Percentiles rank a stretch among this genome's conserved stretches.
phyloP scores from a whole-genome alignment of 2,329 filamentous ascomycete species.

The Aspergillus versicolor region DNA sequence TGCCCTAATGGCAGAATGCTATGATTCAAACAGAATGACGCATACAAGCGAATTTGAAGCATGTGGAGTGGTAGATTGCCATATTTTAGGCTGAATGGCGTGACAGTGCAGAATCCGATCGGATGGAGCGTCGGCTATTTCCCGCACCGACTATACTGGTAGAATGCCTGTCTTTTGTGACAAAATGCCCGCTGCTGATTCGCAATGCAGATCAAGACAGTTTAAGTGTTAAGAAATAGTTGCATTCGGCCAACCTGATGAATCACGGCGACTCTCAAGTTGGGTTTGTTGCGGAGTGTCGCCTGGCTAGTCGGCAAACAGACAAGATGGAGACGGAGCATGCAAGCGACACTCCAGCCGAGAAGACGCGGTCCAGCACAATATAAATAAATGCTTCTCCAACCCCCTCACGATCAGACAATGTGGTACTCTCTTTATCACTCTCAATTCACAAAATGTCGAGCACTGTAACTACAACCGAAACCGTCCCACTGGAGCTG shows the following conservation, averaged over 20 bases:
- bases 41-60: not conserved
- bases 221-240: too few species aligned
- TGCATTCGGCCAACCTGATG: too few species aligned
- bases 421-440: not conserved
- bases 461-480: not conserved
- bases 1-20: too few species aligned
- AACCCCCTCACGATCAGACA: not conserved
- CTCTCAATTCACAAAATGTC: not conserved
- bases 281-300: not conserved
- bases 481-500: conserved; percentile 25
- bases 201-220: too few species aligned
- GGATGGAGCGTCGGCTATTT: not conserved
- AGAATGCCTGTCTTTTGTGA: too few species aligned
- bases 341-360: not conserved
- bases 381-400: conserved; percentile 1
- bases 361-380: not conserved
- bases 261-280: too few species aligned
- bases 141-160: too few species aligned
- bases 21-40: too few species aligned
- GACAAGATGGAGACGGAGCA: too few species aligned
- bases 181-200: too few species aligned
- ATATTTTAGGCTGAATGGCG: conserved; percentile 2
- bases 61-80: not conserved
- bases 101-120: not conserved
- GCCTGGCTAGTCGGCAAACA: not conserved